Evolutionary conservation across 2,329 filamentous ascomycete species (phyloP), one percentile per base, ranked within the genome.

Genomic region (Coniella vitis): DNA sequence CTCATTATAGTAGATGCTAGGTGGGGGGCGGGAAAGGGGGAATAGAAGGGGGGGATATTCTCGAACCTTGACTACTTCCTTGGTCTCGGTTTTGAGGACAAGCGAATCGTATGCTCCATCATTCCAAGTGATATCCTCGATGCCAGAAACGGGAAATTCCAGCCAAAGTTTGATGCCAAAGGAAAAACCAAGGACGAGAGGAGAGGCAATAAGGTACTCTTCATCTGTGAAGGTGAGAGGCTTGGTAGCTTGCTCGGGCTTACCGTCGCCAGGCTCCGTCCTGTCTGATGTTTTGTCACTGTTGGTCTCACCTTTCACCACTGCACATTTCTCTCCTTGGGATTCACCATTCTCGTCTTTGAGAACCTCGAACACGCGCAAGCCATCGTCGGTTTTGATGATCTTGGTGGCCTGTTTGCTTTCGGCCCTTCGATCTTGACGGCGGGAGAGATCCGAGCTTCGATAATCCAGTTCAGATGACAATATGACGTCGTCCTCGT

Each of bases 111-210:
- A 95, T 0, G 90, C 90, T 13, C 81, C 76, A 37, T 86, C 80
- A 59, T 95, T 91, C 87, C 87, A 95, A 32, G 82, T 76, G 54
- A 95, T 91, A 4, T 94, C 86, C 38, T 79, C 78, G 54, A 95
- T 77, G 1, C 84, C 83, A 0, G 85, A 87, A 17, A 96, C 83
- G 0, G 82, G 83, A 58, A 95, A 89, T 63, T 95, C 88, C 0
- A 95, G 76, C 90, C 90, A 96, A 9, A 88, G 73, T 67, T 95
- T 95, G 66, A 95, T 88, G 1, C 80, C 81, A 63, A 95, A 94
- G 1, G 87, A 81, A 58, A 95, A 95, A 0, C 90, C 90, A 2
- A 94, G 76, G 0, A 95, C 87, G 0, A 94, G 83, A 0, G 90
- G 86, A 2, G 87, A 91, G 2, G 89, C 83, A 42, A 94, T 84